Conservation (phyloP, 192 early-diverging fungal species). For the Oehlia diaphana region DNA sequence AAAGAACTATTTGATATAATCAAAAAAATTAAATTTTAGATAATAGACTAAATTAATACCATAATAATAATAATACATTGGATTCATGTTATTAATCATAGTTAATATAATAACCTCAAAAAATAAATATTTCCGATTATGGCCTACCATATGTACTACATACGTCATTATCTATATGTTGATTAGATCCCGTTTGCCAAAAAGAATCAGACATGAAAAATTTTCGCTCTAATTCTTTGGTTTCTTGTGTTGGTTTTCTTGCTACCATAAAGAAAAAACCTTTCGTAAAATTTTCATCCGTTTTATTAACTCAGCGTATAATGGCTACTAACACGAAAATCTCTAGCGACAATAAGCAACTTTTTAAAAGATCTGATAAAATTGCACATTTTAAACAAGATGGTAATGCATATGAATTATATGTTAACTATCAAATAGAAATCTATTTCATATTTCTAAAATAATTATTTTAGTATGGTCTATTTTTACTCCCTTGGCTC, state of each 20-base stretch:
- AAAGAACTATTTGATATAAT: too few relatives aligned
- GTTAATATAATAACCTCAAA: too few relatives aligned
- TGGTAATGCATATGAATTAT: conserved; percentile 36
- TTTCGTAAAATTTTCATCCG: not conserved
- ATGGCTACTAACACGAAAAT: not conserved
- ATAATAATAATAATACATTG: too few relatives aligned
- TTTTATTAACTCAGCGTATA: not conserved
- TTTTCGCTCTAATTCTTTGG: too few relatives aligned
- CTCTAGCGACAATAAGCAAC: not conserved
- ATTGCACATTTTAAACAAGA: conserved; percentile 58
- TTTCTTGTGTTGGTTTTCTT: not conserved
- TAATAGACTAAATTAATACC: too few relatives aligned
- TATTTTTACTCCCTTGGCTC: conserved; percentile 84
- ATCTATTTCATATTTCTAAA: not conserved
- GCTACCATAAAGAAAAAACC: not conserved
- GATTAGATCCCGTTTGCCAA: too few relatives aligned
- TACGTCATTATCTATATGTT: too few relatives aligned
- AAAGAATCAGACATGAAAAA: too few relatives aligned
- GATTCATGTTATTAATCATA: too few relatives aligned
- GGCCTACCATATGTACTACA: too few relatives aligned
- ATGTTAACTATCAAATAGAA: not conserved
- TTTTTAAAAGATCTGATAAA: conserved; percentile 34
- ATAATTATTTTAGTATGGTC: conserved; percentile 62
- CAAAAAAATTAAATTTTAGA: too few relatives aligned
- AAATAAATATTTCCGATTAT: too few relatives aligned